Conservation (phyloP, 371 early-diverging fungal species). For the Syncephalastrum racemosum region DNA sequence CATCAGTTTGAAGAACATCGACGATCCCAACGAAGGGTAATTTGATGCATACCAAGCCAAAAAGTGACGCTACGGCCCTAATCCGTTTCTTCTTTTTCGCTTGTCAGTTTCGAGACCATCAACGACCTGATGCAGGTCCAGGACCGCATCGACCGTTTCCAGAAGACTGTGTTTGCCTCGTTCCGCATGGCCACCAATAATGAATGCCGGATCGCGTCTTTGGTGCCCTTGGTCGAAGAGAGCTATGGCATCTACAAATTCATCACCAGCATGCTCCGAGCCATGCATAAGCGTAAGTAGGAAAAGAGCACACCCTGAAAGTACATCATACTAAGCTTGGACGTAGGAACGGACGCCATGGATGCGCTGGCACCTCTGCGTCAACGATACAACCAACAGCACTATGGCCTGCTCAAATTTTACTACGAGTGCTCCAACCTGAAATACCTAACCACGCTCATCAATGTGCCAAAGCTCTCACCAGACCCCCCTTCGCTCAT, state of each 20-base stretch:
- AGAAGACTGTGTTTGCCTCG: constrained; percentile 82
- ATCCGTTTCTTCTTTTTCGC: too few species aligned
- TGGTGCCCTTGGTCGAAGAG: constrained; percentile 97
- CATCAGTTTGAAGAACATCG: constrained; percentile 86
- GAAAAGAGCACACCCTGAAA: neutral
- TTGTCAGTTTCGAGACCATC: constrained; percentile 85
- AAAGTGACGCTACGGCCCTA: neutral
- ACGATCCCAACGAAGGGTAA: constrained; percentile 97
- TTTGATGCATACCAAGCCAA: neutral
- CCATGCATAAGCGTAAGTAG: constrained; percentile 90
- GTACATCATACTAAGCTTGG: neutral
- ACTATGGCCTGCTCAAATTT: constrained; percentile 85
- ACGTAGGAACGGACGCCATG: constrained; percentile 62
- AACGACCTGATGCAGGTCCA: constrained; percentile 89
- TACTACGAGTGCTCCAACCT: constrained; percentile 90
- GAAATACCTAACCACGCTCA: constrained; percentile 89
- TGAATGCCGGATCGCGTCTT: constrained; percentile 92
- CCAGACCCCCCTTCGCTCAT: constrained; percentile 75
- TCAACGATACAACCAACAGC: constrained; percentile 82
- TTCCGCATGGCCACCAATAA: constrained; percentile 87
- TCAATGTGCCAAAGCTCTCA: constrained; percentile 86
- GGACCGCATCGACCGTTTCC: constrained; percentile 89
- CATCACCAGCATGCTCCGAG: constrained; percentile 90
- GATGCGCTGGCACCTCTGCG: constrained; percentile 90
- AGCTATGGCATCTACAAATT: constrained; percentile 95